phyloP scores from a whole-genome alignment of 345 rosid species.

The Combretum micranthum region DNA sequence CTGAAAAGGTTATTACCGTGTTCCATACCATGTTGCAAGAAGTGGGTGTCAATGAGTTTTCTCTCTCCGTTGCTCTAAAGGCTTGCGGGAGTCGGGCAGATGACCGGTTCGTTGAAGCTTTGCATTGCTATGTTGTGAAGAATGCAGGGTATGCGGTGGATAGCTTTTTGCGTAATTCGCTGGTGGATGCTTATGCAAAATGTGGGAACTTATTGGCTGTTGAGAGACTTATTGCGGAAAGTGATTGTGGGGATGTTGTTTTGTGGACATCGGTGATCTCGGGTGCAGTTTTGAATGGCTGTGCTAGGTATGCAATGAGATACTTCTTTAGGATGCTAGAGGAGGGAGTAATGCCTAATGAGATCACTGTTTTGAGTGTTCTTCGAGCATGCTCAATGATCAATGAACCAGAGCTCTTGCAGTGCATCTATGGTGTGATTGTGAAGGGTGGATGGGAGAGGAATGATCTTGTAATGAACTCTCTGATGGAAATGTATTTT shows the following conservation, averaged over 20 bases:
- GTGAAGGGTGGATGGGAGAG: constrained; percentile 16
- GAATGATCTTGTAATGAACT: constrained; percentile 22
- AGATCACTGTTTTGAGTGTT: constrained; percentile 60
- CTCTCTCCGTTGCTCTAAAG: constrained; percentile 30
- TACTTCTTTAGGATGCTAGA: constrained; percentile 47
- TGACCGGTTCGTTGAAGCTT: constrained; percentile 11
- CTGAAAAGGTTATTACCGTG: constrained; percentile 14
- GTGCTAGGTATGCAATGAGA: constrained; percentile 45
- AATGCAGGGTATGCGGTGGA: constrained; percentile 21
- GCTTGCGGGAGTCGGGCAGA: constrained; percentile 20
- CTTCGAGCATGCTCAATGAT: constrained; percentile 55
- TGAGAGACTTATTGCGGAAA: constrained; percentile 45
- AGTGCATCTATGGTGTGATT: constrained; percentile 25
- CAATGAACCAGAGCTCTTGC: constrained; percentile 32
- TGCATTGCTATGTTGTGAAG: constrained; percentile 32
- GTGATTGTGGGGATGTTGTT: constrained; percentile 47
- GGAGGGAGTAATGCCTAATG: constrained; percentile 53
- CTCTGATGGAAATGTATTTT: constrained; percentile 24
- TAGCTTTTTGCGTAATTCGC: constrained; percentile 35
- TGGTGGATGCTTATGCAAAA: constrained; percentile 77
- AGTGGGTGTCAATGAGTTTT: constrained; percentile 30
- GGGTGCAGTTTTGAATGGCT: constrained; percentile 49
- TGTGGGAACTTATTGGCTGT: constrained; percentile 42
- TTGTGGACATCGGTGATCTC: constrained; percentile 74
- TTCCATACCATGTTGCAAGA: constrained; percentile 24